Evolutionary conservation across 192 early-diverging fungal species (phyloP), one percentile per base, ranked within the genome.

Genomic region (Rhizophlyctis rosea): DNA sequence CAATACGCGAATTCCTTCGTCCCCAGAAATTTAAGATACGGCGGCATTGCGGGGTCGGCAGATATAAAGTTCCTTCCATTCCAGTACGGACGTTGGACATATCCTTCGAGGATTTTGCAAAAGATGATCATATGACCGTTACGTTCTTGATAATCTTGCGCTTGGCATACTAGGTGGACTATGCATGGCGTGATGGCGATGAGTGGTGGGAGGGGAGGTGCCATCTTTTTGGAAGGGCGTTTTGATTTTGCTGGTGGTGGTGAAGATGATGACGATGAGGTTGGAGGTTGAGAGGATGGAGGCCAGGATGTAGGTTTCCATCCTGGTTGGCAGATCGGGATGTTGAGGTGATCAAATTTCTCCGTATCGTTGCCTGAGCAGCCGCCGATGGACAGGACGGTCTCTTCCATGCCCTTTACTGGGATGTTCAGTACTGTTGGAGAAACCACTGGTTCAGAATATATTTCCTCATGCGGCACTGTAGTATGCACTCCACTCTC

Each of bases 371-470:
- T 18, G 3, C 76, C 76, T 21, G 68, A 59, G 35, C 68, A 60
- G 7, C 32, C 47, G 50, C 76, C 76, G 27, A 77, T 55, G 18
- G 29, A 4, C 11, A 56, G 4, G 4, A 77, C 57, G 4, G 71
- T 28, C 2, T 36, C 44, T 33, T 70, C 56, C 64, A 64, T 62
- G 4, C 61, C 64, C 29, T n/a, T 9, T 3, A 52, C 34, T 4
- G 76, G 66, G 23, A 77, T 57, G 47, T 71, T 68, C 35, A 77
- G 49, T 2, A 70, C 66, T 70, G 35, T 50, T n/a, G 11, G 36
- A 62, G 51, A 32, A 27, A 35, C 51, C 16, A 25, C 23, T 9
- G 47, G 13, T 16, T 29, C 21, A 25, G 25, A 7, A 52, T 25
- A 16, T 5, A 7, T 13, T 52, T 7, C 50, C 13, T 25, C 54